Base-by-base conservation (phyloP, 768 basidiomycete genomes). In the Floccularia luteovirens region DNA sequence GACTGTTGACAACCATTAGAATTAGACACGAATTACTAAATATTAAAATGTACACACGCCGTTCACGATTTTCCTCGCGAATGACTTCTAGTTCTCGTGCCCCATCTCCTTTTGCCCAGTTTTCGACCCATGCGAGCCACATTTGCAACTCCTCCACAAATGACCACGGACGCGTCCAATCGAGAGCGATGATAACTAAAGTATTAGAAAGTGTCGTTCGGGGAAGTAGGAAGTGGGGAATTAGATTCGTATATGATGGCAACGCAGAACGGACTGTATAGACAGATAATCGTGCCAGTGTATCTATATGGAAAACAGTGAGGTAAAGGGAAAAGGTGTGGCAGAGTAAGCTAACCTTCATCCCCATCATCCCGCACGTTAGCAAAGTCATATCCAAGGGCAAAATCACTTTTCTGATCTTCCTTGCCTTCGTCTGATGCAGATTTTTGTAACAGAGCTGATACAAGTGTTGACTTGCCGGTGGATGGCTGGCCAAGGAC, bases 151-250 rank as follows among this genome's bases (percentile, higher is more conserved):
- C 85, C 11, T 84, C 77, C 1, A 96, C 64, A 57, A 98, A 98
- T 1, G 81, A 76, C 79, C 90, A 93, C 1, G 94, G 94, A 48
- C 76, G 76, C 49, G 91, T 94, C 94, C 96, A 99, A 58, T 99
- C 94, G 7, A 99, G 65, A 0, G 82, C 78, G 49, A 98, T 85
- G 52, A 96, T 63, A 32, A 91, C 77, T 22, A 89, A 66, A 0
- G 85, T 83, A 46, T 89, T 81, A 2, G 75, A 72, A 10, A 90
- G 60, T 4, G 76, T 65, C 21, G 72, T 64, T 42, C 77, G 69
- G 1, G 90, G 82, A 1, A 88, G 86, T 19, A 92, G 60, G 47
- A 90, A 88, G 43, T 82, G 77, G 0, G 90, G 88, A 0, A 94
- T 50, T 22, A 94, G 60, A 10, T 78, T 62, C 2, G 79, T 77